Evolutionary conservation across 1,139 yeast species (phyloP).

Genomic region (Pneumocystis wakefieldiae): DNA sequence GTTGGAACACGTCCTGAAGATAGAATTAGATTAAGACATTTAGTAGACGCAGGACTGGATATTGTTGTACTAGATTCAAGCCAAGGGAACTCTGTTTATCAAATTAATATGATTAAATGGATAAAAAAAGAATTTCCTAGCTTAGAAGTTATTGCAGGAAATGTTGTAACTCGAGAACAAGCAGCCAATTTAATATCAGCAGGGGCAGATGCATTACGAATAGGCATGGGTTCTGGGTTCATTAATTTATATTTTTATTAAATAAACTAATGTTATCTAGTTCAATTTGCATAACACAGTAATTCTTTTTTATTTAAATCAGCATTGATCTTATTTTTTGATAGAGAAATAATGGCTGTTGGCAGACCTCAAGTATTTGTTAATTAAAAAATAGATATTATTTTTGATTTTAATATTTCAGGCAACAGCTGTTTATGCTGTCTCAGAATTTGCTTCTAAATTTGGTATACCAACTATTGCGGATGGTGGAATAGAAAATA

Average conservation of each 20-base stretch:
- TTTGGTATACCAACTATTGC: conserved; percentile 96
- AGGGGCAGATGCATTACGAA: conserved; percentile 96
- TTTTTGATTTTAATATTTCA: conserved; percentile 20
- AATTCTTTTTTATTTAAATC: not conserved
- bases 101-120: conserved; percentile 83
- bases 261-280: not conserved
- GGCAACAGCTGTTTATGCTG: conserved; percentile 90
- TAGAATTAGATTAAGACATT: conserved; percentile 63
- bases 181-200: conserved; percentile 91
- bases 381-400: not conserved
- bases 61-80: conserved; percentile 92
- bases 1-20: conserved; percentile 89
- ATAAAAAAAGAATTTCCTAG: conserved; percentile 67
- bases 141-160: conserved; percentile 88
- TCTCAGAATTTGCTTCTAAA: conserved; percentile 70
- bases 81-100: conserved; percentile 94
- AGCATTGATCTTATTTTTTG: conserved; percentile 32
- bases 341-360: conserved; percentile 99
- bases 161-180: conserved; percentile 97
- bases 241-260: conserved; percentile 36
- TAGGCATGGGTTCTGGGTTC: conserved; percentile 99
- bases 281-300: not conserved
- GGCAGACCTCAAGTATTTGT: conserved; percentile 67
- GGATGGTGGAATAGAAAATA: conserved; percentile 98
- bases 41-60: conserved; percentile 93